Conservation (phyloP, 1,139 yeast species). For the Blastobotrys malaysiensis region DNA sequence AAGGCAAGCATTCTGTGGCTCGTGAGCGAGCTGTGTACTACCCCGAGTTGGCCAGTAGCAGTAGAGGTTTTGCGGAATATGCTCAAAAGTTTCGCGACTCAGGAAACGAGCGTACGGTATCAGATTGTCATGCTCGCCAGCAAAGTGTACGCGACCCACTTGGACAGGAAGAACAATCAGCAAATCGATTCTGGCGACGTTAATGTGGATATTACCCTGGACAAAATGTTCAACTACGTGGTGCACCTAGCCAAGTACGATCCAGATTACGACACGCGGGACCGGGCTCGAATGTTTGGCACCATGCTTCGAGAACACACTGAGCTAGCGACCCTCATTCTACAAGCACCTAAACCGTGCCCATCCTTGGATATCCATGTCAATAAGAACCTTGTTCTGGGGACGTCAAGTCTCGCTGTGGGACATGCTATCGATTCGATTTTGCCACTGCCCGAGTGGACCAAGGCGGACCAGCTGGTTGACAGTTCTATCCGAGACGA, state of each 20-base stretch:
- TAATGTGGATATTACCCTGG: conserved; percentile 40
- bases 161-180: conserved; percentile 35
- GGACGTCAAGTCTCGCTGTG: conserved; percentile 31
- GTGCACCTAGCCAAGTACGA: conserved; percentile 71
- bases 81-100: conserved; percentile 51
- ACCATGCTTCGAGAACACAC: conserved; percentile 40
- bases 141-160: conserved; percentile 56
- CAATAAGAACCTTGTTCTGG: conserved; percentile 24
- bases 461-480: conserved; percentile 23
- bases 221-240: conserved; percentile 53
- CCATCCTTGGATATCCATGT: conserved; percentile 24
- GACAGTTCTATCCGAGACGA: conserved; percentile 31
- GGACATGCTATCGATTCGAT: conserved; percentile 32
- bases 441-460: conserved; percentile 30
- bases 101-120: conserved; percentile 55
- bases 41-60: conserved; percentile 48
- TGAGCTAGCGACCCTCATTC: conserved; percentile 62
- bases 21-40: conserved; percentile 67
- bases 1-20: conserved; percentile 87
- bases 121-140: conserved; percentile 72
- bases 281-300: conserved; percentile 70
- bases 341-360: conserved; percentile 76
- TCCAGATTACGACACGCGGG: conserved; percentile 71
- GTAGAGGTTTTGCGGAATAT: conserved; percentile 71
- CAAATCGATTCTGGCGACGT: conserved; percentile 5